Evolutionary conservation across 163 green algal species (phyloP), one percentile per base, ranked within the genome.

Genomic region (Chlamydomonas reinhardtii): DNA sequence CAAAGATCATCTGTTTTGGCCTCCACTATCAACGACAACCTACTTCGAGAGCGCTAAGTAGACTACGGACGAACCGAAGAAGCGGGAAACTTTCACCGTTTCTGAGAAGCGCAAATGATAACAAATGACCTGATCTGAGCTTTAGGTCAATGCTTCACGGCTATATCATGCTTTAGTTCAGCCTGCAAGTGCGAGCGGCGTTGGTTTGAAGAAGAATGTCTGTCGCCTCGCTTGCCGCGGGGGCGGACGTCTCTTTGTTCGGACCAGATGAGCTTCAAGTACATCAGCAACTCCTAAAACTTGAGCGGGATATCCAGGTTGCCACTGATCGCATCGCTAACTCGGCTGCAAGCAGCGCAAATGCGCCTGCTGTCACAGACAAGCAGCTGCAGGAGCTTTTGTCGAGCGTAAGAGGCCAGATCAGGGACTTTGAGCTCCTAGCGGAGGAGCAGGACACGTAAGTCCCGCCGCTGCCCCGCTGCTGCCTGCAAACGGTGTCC

Each of bases 391-490:
- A 85, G 25, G 79, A 78, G 54, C 52, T 78, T 3, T 48, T 85
- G 2, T 74, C 73, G 32, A 22, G 69, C 1, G 72, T 87, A 29
- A 70, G 81, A 27, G 81, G 81, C 1, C n/a, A 74, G 29, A 74
- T 87, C 8, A 35, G 81, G 35, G 81, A 87, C 56, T 48, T 87
- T 3, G 71, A 74, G 22, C 52, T 87, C 0, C n/a, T 87, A 1
- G 65, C 81, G 19, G 81, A 87, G 39, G 81, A 87, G 81, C 81
- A 87, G 59, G 81, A 87, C 56, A 87, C 81, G 81, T 87, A 64
- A 78, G 79, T 61, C 31, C 3, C 17, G 29, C n/a, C 29, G 29
- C 6, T 8, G n/a, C 65, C 11, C 24, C 48, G 48, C 48, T 56
- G 19, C 48, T 56, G 48, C 48, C 48, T 17, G 48, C 48, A 17